A percentile compares a stretch with the other conserved stretches of the same genome.
These are phyloP conservation scores for Lanmaoa pseudosensibilis DNA, from an alignment of 768 basidiomycete genomes.

Conservation along the genomic window DNA sequence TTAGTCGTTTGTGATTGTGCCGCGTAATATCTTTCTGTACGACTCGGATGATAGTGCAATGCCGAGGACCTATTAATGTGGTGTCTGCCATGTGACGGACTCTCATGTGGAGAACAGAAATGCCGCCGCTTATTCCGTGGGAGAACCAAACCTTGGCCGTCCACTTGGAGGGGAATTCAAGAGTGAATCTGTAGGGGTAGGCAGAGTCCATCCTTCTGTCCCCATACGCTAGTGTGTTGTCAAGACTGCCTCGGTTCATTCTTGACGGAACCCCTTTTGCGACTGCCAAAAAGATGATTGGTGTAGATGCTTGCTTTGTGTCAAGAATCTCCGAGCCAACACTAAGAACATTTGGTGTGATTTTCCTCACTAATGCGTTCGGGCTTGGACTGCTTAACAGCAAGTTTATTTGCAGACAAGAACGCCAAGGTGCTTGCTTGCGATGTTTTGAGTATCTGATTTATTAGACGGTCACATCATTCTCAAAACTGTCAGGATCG, in stretches of 20 bases:
- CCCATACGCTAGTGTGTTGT: slow-evolving; percentile 5
- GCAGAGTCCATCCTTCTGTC: not conserved
- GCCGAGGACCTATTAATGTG: no score
- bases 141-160: not conserved
- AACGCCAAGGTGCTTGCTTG: slow-evolving; percentile 47
- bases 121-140: not conserved
- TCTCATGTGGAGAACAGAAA: no score
- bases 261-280: slow-evolving; percentile 50
- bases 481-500: no score
- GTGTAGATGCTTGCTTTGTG: slow-evolving; percentile 42
- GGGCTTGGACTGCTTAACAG: slow-evolving; percentile 51
- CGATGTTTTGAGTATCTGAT: slow-evolving; percentile 44
- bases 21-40: no score
- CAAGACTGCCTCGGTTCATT: slow-evolving; percentile 34
- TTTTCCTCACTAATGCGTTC: slow-evolving; percentile 58
- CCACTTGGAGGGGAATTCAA: no score
- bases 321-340: slow-evolving; percentile 16
- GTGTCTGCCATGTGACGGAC: no score
- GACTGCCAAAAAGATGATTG: slow-evolving; percentile 33
- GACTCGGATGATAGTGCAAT: no score
- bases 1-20: not conserved
- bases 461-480: no score
- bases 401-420: slow-evolving; percentile 56
- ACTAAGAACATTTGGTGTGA: slow-evolving; percentile 37
- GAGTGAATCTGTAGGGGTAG: no score